Evolutionary conservation across 768 basidiomycete genomes (phyloP), one percentile per base, ranked within the genome.

Genomic region (Amanita rubescens): DNA sequence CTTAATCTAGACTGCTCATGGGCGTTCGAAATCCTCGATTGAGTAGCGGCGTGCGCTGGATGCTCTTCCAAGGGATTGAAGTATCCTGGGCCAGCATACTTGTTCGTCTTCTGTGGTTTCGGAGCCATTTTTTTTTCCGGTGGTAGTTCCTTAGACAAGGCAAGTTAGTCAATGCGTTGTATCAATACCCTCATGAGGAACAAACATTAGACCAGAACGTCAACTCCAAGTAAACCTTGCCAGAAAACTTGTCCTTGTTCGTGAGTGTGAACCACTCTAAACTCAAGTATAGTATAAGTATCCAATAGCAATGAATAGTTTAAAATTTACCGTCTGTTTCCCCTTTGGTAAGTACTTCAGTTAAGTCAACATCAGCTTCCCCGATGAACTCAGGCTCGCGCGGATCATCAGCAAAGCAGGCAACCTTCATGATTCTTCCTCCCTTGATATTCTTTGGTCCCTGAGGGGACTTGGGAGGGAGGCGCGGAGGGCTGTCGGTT

Each of bases 311-410:
- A 32, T 17, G 19, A 39, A 27, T 5, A 50, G 15, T 27, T 24
- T 20, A 24, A 49, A 5, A 14, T 20, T 48, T 64, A 94, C 96
- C 94, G 71, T 99, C 96, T 1, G 90, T 94, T 69, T 97, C 94
- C 41, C 96, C 96, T 70, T 89, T 94, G 53, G 91, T 93, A 61
- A 98, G 67, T 6, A 87, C 95, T 62, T 91, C 89, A 3, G 85
- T 87, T 35, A 98, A 77, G 68, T 95, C 89, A 5, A 98, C 89
- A 37, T 81, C 78, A 3, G 84, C 70, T 68, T 99, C 96, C 43
- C 96, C 96, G 62, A 99, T 94, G 59, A 98, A 76, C 62, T 93
- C 94, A 42, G 96, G 96, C 63, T 99, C 96, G 52, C 90, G 82
- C 47, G 89, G 76, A 65, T 98, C 96, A 68, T 98, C 95, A 17